A percentile compares a stretch with the other conserved stretches of the same genome.
Conservation (phyloP, 106 monocot genomes). For the Phalaenopsis equestris region DNA sequence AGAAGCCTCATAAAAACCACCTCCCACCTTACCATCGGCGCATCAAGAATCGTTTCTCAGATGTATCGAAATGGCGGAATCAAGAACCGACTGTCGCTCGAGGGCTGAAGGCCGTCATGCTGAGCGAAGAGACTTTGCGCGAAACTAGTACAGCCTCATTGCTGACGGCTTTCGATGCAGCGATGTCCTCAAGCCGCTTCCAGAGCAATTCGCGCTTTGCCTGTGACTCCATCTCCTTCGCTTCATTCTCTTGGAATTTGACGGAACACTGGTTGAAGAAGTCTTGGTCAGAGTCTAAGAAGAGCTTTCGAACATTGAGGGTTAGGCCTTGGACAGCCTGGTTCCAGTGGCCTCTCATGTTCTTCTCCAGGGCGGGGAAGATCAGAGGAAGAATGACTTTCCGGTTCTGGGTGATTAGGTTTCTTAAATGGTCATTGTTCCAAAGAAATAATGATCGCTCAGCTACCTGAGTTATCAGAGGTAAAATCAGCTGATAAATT, state of each 20-base stretch:
- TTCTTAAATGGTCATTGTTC: slow-evolving; percentile 47
- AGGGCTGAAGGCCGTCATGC: slow-evolving; percentile 9
- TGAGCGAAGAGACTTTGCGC: slow-evolving; percentile 10
- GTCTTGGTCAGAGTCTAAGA: slow-evolving; percentile 35
- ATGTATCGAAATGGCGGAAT: not conserved
- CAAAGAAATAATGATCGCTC: slow-evolving; percentile 49
- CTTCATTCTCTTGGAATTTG: slow-evolving; percentile 2
- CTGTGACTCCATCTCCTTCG: slow-evolving; percentile 14
- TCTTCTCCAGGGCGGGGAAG: slow-evolving; percentile 37
- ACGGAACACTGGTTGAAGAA: slow-evolving; percentile 27
- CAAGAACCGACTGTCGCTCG: not conserved
- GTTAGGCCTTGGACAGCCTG: slow-evolving; percentile 44
- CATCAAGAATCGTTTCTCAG: too few relatives aligned
- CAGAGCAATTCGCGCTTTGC: slow-evolving; percentile 25
- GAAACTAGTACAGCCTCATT: slow-evolving; percentile 31
- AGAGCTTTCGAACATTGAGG: slow-evolving; percentile 35
- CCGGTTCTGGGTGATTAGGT: slow-evolving; percentile 36
- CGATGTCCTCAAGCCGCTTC: slow-evolving; percentile 39
- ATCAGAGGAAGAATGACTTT: slow-evolving; percentile 38
- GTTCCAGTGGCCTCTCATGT: slow-evolving; percentile 43
- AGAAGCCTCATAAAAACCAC: not conserved
- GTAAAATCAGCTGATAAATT: not conserved
- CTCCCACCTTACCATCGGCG: not conserved
- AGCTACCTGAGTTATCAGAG: slow-evolving; percentile 16
- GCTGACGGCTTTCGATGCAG: slow-evolving; percentile 27